These are phyloP conservation scores for Entelexis sorbosivorans DNA, from an alignment of 1,139 yeast species.

Conservation along the genomic window DNA sequence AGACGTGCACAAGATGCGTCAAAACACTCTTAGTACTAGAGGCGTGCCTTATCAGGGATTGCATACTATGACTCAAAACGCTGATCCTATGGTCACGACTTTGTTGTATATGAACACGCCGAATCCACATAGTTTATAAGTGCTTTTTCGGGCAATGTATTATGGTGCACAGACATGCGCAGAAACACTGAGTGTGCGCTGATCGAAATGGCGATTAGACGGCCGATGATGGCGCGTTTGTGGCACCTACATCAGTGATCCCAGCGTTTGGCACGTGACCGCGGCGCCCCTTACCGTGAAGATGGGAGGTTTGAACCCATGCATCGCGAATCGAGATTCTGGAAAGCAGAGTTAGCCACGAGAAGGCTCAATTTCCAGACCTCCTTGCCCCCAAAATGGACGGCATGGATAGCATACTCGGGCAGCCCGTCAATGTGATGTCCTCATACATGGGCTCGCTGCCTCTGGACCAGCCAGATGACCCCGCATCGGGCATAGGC, in stretches of 20 bases:
- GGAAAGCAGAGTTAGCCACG: background rate
- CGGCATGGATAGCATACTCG: conserved; percentile 21
- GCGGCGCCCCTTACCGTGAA: background rate
- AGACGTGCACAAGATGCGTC: no score
- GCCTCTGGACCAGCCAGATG: conserved; percentile 12
- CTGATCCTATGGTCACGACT: no score
- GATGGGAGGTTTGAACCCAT: background rate
- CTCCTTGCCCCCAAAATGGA: conserved; percentile 13
- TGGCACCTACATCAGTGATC: no score
- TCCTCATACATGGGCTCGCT: conserved; percentile 19
- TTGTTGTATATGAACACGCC: no score
- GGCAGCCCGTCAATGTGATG: conserved; percentile 21
- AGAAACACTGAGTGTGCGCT: no score
- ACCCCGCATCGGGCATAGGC: conserved; percentile 5
- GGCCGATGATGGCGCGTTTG: background rate
- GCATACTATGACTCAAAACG: no score
- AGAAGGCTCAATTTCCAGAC: background rate
- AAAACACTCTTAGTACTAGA: no score
- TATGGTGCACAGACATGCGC: no score
- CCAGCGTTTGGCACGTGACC: background rate
- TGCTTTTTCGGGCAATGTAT: no score
- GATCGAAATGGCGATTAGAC: background rate
- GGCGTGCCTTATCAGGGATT: no score
- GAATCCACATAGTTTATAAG: no score
- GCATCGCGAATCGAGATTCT: conserved; percentile 1